These are phyloP conservation scores for Agarophyton chilense DNA, from an alignment of 23 red algal genomes.

Conservation along the genomic window DNA sequence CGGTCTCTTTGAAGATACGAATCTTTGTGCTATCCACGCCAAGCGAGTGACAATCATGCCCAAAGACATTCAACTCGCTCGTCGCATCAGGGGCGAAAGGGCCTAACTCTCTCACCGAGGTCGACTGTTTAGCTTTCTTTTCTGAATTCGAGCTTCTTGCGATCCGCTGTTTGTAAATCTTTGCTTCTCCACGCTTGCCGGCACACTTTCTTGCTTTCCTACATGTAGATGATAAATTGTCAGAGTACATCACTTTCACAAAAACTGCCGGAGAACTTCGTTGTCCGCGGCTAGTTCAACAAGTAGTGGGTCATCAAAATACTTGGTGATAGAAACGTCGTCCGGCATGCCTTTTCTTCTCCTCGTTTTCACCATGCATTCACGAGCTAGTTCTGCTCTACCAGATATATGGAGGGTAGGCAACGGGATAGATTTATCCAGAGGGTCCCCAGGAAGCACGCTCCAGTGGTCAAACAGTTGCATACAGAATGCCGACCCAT, in stretches of 20 bases:
- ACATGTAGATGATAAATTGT: no score
- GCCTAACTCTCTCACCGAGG: slow-evolving; percentile 58
- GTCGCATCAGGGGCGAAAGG: slow-evolving; percentile 95
- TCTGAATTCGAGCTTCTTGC: slow-evolving; percentile 32
- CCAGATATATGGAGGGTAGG: slow-evolving; percentile 69
- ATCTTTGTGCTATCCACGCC: slow-evolving; percentile 99
- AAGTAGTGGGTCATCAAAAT: slow-evolving; percentile 87
- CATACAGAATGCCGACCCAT: slow-evolving; percentile 63
- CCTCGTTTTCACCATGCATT: slow-evolving; percentile 93
- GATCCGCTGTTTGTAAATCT: slow-evolving; percentile 40
- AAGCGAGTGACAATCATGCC: slow-evolving; percentile 99
- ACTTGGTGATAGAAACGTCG: slow-evolving; percentile 73
- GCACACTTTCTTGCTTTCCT: not conserved
- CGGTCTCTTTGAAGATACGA: slow-evolving; percentile 98
- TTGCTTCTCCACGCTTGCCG: slow-evolving; percentile 8
- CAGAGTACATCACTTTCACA: not conserved
- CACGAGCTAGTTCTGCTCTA: slow-evolving; percentile 69
- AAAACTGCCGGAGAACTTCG: slow-evolving; percentile 50
- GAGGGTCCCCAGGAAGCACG: slow-evolving; percentile 83
- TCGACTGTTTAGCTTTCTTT: slow-evolving; percentile 27
- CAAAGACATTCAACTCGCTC: slow-evolving; percentile 99
- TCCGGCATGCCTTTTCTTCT: slow-evolving; percentile 83
- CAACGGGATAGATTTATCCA: slow-evolving; percentile 76
- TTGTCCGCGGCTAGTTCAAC: slow-evolving; percentile 61
- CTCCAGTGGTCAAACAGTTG: slow-evolving; percentile 93